Evolutionary conservation across 1,284 basidiomycete species (phyloP).

Genomic region (Rhodotorula sp.): DNA sequence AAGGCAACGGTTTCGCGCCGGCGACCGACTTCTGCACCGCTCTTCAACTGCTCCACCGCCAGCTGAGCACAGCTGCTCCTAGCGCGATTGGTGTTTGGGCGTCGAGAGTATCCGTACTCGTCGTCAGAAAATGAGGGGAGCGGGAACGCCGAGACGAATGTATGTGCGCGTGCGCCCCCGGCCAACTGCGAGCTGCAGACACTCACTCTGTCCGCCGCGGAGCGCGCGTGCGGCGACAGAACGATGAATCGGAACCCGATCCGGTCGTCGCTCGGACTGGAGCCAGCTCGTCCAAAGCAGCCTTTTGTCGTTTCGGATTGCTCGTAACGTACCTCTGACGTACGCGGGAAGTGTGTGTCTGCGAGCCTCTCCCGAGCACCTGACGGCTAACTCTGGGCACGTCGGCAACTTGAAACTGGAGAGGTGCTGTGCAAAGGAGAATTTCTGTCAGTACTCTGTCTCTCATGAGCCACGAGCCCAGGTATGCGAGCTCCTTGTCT

Average conservation of each 20-base stretch:
- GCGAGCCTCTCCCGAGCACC: too few species aligned
- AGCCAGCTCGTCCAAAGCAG: not conserved
- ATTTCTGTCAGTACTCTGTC: too few species aligned
- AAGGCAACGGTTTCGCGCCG: not conserved
- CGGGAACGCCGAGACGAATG: not conserved
- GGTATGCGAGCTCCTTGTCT: too few species aligned
- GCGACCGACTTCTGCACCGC: not conserved
- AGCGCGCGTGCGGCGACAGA: not conserved
- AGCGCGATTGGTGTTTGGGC: too few species aligned
- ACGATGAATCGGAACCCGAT: not conserved
- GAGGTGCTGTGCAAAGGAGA: too few species aligned
- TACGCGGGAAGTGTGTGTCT: too few species aligned
- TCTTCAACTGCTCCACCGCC: not conserved
- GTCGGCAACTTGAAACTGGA: too few species aligned
- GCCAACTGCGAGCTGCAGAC: not conserved
- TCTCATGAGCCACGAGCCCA: too few species aligned
- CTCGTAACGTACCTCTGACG: too few species aligned
- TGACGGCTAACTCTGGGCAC: too few species aligned
- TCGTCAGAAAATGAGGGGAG: not conserved
- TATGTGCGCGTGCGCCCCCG: not conserved
- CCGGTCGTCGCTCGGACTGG: not conserved
- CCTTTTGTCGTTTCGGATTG: too few species aligned
- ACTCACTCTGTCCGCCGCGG: not conserved
- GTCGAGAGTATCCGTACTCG: not conserved
- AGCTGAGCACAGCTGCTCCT: too few species aligned